phyloP scores from a whole-genome alignment of 2,329 filamentous ascomycete species.

The Allantophomopsis cytisporea region DNA sequence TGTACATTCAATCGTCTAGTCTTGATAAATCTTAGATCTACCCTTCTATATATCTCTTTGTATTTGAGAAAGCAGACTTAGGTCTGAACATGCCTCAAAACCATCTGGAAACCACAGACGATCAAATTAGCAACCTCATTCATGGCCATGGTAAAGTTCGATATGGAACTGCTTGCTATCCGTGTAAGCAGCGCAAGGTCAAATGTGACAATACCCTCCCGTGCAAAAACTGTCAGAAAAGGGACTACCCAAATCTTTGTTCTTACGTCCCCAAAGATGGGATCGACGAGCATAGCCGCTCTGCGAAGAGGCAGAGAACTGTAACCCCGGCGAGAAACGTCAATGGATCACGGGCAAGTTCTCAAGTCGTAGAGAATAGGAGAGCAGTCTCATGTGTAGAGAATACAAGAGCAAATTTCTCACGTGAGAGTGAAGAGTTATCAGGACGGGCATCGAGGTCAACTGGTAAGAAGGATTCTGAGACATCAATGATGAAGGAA shows the following conservation, averaged over 20 bases:
- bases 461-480: too few species aligned
- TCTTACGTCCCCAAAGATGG: slow-evolving; percentile 48
- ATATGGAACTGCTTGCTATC: slow-evolving; percentile 46
- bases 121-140: slow-evolving; percentile 55
- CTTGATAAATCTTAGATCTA: background rate
- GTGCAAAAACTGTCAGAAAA: slow-evolving; percentile 54
- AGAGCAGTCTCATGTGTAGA: too few species aligned
- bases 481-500: background rate
- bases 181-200: slow-evolving; percentile 53
- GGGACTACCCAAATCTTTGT: slow-evolving; percentile 49
- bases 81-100: background rate
- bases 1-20: too few species aligned
- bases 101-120: slow-evolving; percentile 27
- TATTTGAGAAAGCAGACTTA: background rate
- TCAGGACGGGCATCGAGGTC: too few species aligned
- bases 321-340: too few species aligned
- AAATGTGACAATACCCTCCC: slow-evolving; percentile 58
- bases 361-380: too few species aligned
- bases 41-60: background rate
- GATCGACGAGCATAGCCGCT: slow-evolving; percentile 11
- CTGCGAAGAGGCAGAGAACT: slow-evolving; percentile 13
- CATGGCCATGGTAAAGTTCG: slow-evolving; percentile 56
- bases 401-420: too few species aligned
- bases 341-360: too few species aligned
- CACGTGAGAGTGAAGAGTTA: too few species aligned